Evolutionary conservation across 2,329 filamentous ascomycete genomes (phyloP), one percentile per base, ranked within the genome.

Genomic region (Fusarium temperatum): DNA sequence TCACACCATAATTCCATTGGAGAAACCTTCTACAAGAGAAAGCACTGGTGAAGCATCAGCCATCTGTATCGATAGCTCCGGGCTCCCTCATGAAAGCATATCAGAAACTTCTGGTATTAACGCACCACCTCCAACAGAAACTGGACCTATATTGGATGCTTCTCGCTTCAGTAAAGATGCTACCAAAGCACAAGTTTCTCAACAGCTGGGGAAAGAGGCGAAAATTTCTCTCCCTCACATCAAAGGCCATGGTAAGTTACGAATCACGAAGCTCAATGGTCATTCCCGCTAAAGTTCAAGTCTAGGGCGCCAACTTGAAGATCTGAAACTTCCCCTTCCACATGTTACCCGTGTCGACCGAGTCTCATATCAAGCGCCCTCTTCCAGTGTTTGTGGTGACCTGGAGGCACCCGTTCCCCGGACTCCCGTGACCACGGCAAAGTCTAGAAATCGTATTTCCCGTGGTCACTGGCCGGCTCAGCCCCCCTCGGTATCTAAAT

Each of bases 351-450:
- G 56, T 32, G 18, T 18, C 18, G 44, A 20, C 63, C 42, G 53
- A 48, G 10, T 42, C 15, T 53, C 50, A 14, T 60, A 59, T 20
- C 61, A 59, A 14, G 58, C 66, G 8, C 70, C 76, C 10, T 70
- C 79, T 32, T 64, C 65, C 9, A 80, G 76, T 38, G 44, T 55
- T n/a, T 82, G 80, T 48, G 81, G 80, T 18, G 81, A 82, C 42
- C 68, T 82, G 26, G 80, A 82, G 61, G 48, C 68, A 13, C 80
- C 80, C 32, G 66, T 63, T 58, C 74, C 75, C 17, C 71, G 70
- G 45, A 78, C 73, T 38, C 75, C 79, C 18, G 48, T 38, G 15
- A 56, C 65, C 32, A 41, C 65, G 35, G 35, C 56, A 22, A 68
- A 57, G 15, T 47, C 39, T 30, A 24, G 30, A 26, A 45, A 48